Conservation (phyloP, 768 basidiomycete species). For the Auricularia auricula-judae region DNA sequence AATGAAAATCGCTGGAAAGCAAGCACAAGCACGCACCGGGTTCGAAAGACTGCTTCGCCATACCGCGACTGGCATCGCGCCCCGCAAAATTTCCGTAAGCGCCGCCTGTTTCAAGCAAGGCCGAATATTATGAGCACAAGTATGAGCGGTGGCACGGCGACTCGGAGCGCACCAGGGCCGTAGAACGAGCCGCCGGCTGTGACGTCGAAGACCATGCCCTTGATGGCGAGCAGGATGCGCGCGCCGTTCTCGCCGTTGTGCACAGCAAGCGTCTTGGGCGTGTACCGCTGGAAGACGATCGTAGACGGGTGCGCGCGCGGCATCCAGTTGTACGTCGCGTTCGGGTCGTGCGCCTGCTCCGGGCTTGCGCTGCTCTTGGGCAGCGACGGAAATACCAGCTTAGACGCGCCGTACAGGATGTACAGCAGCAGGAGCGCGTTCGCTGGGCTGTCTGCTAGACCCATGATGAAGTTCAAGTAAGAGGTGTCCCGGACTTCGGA, state of each 20-base stretch:
- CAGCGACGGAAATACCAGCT: constrained; percentile 59
- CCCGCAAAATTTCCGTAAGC: constrained; percentile 99
- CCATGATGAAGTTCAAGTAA: constrained; percentile 12
- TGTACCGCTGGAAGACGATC: constrained; percentile 67
- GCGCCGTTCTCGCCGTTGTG: constrained; percentile 56
- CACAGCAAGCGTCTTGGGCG: constrained; percentile 59
- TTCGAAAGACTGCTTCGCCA: constrained; percentile 97
- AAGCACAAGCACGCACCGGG: constrained; percentile 39
- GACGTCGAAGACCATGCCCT: constrained; percentile 87
- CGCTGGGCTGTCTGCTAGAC: constrained; percentile 51
- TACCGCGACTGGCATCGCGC: constrained; percentile 87
- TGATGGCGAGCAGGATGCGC: constrained; percentile 78
- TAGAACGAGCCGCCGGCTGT: constrained; percentile 85
- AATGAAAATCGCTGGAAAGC: no score
- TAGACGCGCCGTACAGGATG: constrained; percentile 65
- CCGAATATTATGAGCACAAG: neutral
- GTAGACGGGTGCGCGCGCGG: constrained; percentile 74
- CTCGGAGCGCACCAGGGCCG: constrained; percentile 64
- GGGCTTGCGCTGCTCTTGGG: constrained; percentile 23
- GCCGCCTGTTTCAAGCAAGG: constrained; percentile 45
- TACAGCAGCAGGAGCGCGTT: constrained; percentile 72
- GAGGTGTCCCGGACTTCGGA: neutral
- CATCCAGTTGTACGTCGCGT: constrained; percentile 84
- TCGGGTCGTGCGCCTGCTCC: constrained; percentile 56
- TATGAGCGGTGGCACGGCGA: neutral